Conservation (phyloP, 139 green algal species). For the Closterium sp. region DNA sequence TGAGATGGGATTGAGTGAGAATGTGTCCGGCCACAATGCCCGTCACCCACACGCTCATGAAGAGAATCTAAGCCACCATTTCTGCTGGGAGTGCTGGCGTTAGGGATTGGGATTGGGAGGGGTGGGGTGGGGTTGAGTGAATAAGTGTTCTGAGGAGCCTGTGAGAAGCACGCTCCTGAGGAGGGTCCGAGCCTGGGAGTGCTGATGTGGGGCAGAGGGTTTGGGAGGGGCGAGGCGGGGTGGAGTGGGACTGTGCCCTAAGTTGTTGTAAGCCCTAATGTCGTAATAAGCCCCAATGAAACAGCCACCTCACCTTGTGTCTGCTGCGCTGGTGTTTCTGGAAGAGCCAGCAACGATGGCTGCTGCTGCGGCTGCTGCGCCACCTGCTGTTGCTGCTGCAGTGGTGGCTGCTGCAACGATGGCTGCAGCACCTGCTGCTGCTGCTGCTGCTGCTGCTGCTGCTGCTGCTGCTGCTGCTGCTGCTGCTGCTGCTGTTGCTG, state of each 20-base stretch:
- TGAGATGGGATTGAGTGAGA: too few species aligned
- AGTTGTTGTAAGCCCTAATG: too few species aligned
- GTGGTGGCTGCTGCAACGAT: not conserved
- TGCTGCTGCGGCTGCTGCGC: not conserved
- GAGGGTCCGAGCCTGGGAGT: slow-evolving; percentile 1
- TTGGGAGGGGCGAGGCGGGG: too few species aligned
- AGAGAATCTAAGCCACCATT: slow-evolving; percentile 12
- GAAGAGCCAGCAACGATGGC: not conserved
- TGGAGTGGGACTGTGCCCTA: too few species aligned
- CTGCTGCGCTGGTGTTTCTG: not conserved
- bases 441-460: not conserved
- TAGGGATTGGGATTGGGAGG: too few species aligned
- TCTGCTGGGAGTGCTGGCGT: slow-evolving; percentile 7
- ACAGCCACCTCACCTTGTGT: not conserved
- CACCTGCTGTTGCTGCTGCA: not conserved
- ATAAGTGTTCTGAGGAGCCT: slow-evolving; percentile 5
- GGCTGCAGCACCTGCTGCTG: not conserved
- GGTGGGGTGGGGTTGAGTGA: too few species aligned
- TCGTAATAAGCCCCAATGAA: not conserved
- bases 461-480: not conserved
- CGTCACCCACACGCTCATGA: slow-evolving; percentile 24
- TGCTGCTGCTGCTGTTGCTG: not conserved
- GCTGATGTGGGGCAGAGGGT: not conserved
- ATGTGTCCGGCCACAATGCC: slow-evolving; percentile 11
- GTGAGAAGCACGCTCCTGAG: slow-evolving; percentile 21